Evolutionary conservation across 495 filamentous ascomycete species (phyloP), one percentile per base, ranked within the genome.

Genomic region (Talaromyces stipitatus): DNA sequence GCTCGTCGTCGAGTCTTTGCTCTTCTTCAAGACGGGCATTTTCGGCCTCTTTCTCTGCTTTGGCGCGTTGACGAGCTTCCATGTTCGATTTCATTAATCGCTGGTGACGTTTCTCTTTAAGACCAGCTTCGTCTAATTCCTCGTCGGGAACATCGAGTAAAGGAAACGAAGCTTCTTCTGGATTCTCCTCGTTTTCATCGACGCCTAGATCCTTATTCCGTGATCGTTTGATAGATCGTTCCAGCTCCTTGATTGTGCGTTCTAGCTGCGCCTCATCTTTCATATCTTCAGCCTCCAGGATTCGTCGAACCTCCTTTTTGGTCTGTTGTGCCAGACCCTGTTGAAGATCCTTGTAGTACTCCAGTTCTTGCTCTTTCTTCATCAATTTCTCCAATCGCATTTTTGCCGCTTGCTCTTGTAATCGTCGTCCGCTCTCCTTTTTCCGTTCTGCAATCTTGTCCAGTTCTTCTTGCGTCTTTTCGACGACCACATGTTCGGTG

Each of bases 351-450:
- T 89, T 90, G 76, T 90, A 96, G 67, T 95, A 97, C 57, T 95
- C 92, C 12, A 97, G 72, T 63, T 97, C 92, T 66, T 95, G 84
- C 70, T 98, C 94, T 70, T 97, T 97, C 63, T 88, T 88, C 64
- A 97, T 89, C 22, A 98, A 75, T 69, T 95, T 91, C 45, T 98
- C 95, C 4, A 98, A 72, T 16, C 94, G 82, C 88, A 96, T 95
- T 67, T 95, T 97, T 2, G 94, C 92, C 0, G 94, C 95, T 66
- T 98, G 94, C 63, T 96, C 94, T 66, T 98, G 94, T 18, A 98
- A 69, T 29, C 95, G 78, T 51, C 92, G 81, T 1, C 94, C 94
- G 62, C 89, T 91, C 70, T 97, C 94, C 64, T 92, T 92, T 64
- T 92, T 88, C 64, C 90, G 83, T 72, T 98, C 94, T 12, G 91